Percentiles rank a stretch among this genome's conserved stretches.
Evolutionary conservation across 2,329 filamentous ascomycete genomes (phyloP).

Genomic region (Paramyrothecium roridum): DNA sequence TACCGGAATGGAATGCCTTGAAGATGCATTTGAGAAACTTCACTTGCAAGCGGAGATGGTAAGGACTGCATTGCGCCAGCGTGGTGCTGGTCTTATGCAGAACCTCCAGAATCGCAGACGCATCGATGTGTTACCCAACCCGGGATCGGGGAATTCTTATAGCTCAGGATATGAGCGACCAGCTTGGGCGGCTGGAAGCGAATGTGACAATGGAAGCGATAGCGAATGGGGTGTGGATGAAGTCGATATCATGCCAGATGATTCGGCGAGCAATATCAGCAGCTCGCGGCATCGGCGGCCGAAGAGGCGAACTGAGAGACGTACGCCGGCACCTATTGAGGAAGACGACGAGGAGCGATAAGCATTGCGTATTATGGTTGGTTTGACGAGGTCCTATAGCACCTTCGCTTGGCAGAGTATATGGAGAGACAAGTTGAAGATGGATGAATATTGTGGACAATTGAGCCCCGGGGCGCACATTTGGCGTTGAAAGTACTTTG

Average conservation of each 20-base stretch:
- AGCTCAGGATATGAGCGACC: conserved; percentile 42
- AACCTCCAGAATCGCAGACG: conserved; percentile 57
- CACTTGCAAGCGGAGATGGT: conserved; percentile 82
- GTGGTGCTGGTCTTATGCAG: conserved; percentile 71
- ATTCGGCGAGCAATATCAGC: conserved; percentile 77
- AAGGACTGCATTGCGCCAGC: conserved; percentile 74
- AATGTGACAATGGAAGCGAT: conserved; percentile 49
- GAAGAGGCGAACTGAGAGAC: conserved; percentile 64
- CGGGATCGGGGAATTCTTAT: conserved; percentile 44
- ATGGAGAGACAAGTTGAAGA: neutral
- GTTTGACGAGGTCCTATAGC: neutral
- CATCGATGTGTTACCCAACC: conserved; percentile 51
- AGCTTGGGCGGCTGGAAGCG: conserved; percentile 33
- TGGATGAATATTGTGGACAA: neutral
- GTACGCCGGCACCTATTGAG: conserved; percentile 70
- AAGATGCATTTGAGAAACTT: conserved; percentile 91
- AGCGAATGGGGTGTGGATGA: conserved; percentile 58
- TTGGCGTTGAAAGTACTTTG: neutral
- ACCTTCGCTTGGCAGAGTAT: neutral
- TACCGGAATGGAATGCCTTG: conserved; percentile 87
- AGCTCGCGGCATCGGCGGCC: conserved; percentile 65
- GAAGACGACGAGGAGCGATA: conserved; percentile 64
- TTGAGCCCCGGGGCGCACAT: neutral
- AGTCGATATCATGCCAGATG: conserved; percentile 68
- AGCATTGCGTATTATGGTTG: neutral